Evolutionary conservation across 139 green algal species (phyloP).

Genomic region (Ulvella scutata): DNA sequence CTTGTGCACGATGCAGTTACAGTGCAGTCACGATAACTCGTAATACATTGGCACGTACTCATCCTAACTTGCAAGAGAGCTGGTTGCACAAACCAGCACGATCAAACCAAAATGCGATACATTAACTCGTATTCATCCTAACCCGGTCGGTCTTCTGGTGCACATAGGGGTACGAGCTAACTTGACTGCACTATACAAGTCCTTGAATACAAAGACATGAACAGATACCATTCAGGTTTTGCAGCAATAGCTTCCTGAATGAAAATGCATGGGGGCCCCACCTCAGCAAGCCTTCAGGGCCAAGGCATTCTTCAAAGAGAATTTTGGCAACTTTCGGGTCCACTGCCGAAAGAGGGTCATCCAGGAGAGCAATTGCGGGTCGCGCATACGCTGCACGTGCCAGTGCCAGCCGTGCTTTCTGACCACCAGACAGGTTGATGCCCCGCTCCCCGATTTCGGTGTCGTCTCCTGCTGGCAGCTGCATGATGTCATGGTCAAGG

Average conservation of each 20-base stretch:
- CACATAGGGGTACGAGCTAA: no score
- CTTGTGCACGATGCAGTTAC: no score
- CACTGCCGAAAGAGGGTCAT: slow-evolving; percentile 77
- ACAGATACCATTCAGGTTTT: not conserved
- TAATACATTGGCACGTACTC: no score
- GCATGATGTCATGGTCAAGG: not conserved
- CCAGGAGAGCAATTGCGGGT: slow-evolving; percentile 53
- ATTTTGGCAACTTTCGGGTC: slow-evolving; percentile 53
- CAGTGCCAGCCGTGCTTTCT: slow-evolving; percentile 61
- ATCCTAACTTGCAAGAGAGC: no score
- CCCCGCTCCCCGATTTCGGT: slow-evolving; percentile 35
- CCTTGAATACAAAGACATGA: no score
- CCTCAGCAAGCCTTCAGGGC: slow-evolving; percentile 37
- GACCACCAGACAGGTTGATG: slow-evolving; percentile 29
- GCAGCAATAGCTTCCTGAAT: no score
- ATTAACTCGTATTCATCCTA: no score
- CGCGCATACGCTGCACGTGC: slow-evolving; percentile 54
- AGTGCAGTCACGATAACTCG: no score
- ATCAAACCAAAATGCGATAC: no score
- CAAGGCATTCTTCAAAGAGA: slow-evolving; percentile 55
- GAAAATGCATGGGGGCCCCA: not conserved
- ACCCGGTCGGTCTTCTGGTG: no score
- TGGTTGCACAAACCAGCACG: no score
- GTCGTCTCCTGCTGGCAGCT: slow-evolving; percentile 18
- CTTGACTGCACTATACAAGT: no score